Conservation (phyloP, 164 flowering plant genomes). For the Tetracentron sinense region DNA sequence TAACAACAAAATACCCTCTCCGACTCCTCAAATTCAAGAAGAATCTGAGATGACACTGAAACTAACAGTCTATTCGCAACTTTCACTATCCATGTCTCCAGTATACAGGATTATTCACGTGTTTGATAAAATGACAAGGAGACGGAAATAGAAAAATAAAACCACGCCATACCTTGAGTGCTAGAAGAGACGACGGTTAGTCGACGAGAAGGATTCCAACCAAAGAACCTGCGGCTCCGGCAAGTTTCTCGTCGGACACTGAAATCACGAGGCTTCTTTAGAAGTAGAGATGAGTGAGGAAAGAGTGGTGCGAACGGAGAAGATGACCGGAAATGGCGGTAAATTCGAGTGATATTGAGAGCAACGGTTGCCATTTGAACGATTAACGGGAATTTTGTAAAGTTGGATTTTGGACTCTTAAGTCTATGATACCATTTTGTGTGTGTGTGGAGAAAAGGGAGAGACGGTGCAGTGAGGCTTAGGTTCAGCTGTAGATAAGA, state of each 20-base stretch:
- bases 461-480: not conserved
- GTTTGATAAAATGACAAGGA: slow-evolving; percentile 5
- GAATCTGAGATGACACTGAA: not conserved
- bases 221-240: slow-evolving; percentile 11
- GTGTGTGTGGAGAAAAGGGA: not conserved
- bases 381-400: not conserved
- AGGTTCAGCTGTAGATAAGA: no score
- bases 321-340: slow-evolving; percentile 23
- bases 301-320: slow-evolving; percentile 15
- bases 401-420: not conserved
- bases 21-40: not conserved
- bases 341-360: slow-evolving; percentile 27
- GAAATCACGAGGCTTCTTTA: not conserved
- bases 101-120: not conserved
- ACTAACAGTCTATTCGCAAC: not conserved
- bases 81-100: not conserved
- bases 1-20: not conserved
- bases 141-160: not conserved
- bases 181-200: slow-evolving; percentile 25
- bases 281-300: slow-evolving; percentile 6
- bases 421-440: not conserved
- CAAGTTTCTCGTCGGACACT: slow-evolving; percentile 15
- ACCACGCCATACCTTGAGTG: slow-evolving; percentile 21
- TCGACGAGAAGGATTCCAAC: slow-evolving; percentile 12
- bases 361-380: slow-evolving; percentile 22